Evolutionary conservation across 345 rosid genomes (phyloP), one percentile per base, ranked within the genome.

Genomic region (Aegle marmelos): DNA sequence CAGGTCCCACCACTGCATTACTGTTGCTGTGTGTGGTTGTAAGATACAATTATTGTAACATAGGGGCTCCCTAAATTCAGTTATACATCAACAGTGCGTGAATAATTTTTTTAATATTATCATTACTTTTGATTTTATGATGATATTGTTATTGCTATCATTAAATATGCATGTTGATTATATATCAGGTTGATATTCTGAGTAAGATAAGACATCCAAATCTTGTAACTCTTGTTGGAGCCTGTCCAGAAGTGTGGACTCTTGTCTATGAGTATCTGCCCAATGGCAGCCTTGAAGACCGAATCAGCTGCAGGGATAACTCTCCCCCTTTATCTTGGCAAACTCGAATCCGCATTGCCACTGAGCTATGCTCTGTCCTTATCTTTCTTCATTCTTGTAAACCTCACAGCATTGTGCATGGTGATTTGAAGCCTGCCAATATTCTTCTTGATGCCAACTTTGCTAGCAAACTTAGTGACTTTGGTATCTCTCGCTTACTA

Each of bases 221-320:
- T 92, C 85, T 95, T 58, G 88, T 95, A 62, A 91, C 94, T 19
- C 90, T 93, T 4, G 74, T 95, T 68, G 99, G 99, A 80, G 90
- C 96, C 72, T 95, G 98, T 82, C 94, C 98, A 3, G 99, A 95
- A 63, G 91, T 86, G 21, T 90, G 93, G 89, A 68, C 88, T 84
- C 99, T 95, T 37, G 65, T 95, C 62, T 95, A 93, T 2, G 99
- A 93, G 82, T 93, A 86, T 85, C 87, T 93, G 69, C 89, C 94
- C 5, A 92, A 92, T 85, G 99, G 98, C 71, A 95, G 98, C 79
- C 98, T 95, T 65, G 99, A 95, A 86, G 99, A 95, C 73, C 88
- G 94, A 72, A 91, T 95, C 68, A 85, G 80, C 89, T 93, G 98
- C 85, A 80, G 27, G 77, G 94, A 86, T 80, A 93, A 93, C 83